Evolutionary conservation across 148 eudicot genomes (phyloP).

Genomic region (Amaranthus palmeri): DNA sequence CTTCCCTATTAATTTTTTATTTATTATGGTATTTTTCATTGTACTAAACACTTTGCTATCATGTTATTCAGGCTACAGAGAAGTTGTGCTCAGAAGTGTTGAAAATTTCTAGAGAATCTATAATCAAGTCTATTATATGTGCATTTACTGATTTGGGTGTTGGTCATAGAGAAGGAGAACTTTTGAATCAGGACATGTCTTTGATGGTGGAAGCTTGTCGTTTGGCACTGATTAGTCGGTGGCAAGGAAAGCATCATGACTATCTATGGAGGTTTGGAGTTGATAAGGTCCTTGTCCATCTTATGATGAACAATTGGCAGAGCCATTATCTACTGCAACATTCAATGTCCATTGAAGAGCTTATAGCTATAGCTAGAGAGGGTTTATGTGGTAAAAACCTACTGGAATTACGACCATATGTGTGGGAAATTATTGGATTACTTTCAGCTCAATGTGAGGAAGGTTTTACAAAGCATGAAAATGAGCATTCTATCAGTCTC

Average conservation of each 20-base stretch:
- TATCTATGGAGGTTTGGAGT: constrained; percentile 64
- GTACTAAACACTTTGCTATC: constrained; percentile 16
- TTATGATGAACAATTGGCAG: constrained; percentile 38
- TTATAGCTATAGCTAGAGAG: constrained; percentile 38
- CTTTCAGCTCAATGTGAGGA: constrained; percentile 63
- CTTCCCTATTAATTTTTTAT: neutral
- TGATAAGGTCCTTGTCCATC: constrained; percentile 47
- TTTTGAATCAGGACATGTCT: constrained; percentile 36
- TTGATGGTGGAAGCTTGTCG: constrained; percentile 60
- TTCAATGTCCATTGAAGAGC: constrained; percentile 40
- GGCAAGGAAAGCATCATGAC: constrained; percentile 74
- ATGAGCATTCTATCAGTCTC: constrained; percentile 37
- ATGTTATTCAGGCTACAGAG: constrained; percentile 51
- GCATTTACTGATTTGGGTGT: constrained; percentile 39
- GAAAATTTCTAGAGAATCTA: constrained; percentile 45
- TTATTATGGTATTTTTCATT: neutral
- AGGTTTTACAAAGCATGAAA: constrained; percentile 35
- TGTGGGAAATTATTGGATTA: constrained; percentile 81
- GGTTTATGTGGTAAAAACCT: constrained; percentile 36
- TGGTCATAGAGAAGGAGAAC: constrained; percentile 33
- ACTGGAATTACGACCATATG: constrained; percentile 42
- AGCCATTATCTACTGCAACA: constrained; percentile 25
- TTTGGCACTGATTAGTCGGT: constrained; percentile 58
- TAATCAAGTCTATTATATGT: constrained; percentile 45
- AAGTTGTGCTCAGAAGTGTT: constrained; percentile 45